Evolutionary conservation across 2,329 filamentous ascomycete genomes (phyloP).

Genomic region (Diaporthe amygdali): DNA sequence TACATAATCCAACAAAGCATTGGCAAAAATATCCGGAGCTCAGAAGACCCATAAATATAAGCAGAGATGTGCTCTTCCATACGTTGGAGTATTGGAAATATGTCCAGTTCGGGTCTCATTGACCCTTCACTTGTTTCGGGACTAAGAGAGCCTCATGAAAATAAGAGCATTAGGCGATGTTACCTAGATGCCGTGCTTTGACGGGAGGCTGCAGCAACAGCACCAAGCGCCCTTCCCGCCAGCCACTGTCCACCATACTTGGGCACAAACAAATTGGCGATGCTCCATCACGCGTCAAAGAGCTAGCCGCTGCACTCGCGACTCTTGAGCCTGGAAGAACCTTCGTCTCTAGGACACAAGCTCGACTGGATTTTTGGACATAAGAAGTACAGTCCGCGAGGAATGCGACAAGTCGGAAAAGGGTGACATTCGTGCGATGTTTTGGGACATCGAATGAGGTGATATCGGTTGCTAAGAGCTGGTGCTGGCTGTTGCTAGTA

Average conservation of each 20-base stretch:
- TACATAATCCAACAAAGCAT: background rate
- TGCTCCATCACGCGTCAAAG: background rate
- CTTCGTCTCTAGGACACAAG: background rate
- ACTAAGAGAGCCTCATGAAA: background rate
- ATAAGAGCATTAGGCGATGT: background rate
- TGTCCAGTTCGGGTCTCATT: background rate
- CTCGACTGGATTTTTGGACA: too few species aligned
- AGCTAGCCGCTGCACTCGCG: background rate
- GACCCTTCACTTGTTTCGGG: background rate
- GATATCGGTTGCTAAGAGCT: too few species aligned
- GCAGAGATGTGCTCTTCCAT: background rate
- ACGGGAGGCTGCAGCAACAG: background rate
- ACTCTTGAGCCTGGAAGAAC: background rate
- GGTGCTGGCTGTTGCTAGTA: too few species aligned
- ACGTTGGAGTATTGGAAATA: background rate
- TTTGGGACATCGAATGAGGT: too few species aligned
- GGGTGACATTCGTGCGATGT: too few species aligned
- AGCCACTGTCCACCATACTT: background rate
- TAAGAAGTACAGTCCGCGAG: too few species aligned
- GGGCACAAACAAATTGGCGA: background rate
- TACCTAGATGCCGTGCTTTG: background rate
- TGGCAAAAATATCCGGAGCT: background rate
- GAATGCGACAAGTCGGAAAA: too few species aligned
- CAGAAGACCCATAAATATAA: background rate
- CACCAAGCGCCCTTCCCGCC: background rate